phyloP scores from a whole-genome alignment of 768 basidiomycete species.

The Amanita pseudoporphyria region DNA sequence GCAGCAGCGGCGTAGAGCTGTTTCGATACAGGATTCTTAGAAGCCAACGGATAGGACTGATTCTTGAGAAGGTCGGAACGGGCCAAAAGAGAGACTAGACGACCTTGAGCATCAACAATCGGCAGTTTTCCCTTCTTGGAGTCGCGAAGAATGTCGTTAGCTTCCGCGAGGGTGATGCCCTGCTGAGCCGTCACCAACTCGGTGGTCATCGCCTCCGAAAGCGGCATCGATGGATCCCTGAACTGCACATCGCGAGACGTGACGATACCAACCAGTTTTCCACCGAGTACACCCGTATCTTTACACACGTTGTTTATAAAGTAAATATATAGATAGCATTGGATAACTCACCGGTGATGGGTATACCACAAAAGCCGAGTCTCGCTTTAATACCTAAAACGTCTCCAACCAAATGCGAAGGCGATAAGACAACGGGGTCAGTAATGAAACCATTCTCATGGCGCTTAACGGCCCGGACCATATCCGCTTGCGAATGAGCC shows the following conservation, averaged over 20 bases:
- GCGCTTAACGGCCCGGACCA: conserved; percentile 96
- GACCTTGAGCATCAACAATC: conserved; percentile 40
- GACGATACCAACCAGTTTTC: conserved; percentile 93
- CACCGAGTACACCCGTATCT: conserved; percentile 84
- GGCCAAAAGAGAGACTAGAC: conserved; percentile 71
- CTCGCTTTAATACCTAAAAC: conserved; percentile 89
- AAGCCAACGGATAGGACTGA: conserved; percentile 91
- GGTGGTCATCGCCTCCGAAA: conserved; percentile 85
- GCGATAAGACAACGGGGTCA: conserved; percentile 85
- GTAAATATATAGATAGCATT: conserved; percentile 1
- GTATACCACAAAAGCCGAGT: conserved; percentile 93
- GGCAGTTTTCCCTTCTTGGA: conserved; percentile 98
- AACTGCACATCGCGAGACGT: conserved; percentile 97
- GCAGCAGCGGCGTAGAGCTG: conserved; percentile 96
- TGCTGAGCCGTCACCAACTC: conserved; percentile 77
- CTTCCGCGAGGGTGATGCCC: conserved; percentile 85
- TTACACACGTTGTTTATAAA: conserved; percentile 35
- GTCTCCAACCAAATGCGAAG: conserved; percentile 69
- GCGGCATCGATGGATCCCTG: conserved; percentile 51
- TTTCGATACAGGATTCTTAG: conserved; percentile 83
- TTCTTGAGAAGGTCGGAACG: conserved; percentile 97
- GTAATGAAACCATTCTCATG: conserved; percentile 99
- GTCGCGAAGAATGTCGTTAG: conserved; percentile 89
- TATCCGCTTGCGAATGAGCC: conserved; percentile 79
- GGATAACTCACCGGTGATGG: conserved; percentile 78